phyloP scores from a whole-genome alignment of 352 stramenopile species.

The Thraustochytrium sp. region DNA sequence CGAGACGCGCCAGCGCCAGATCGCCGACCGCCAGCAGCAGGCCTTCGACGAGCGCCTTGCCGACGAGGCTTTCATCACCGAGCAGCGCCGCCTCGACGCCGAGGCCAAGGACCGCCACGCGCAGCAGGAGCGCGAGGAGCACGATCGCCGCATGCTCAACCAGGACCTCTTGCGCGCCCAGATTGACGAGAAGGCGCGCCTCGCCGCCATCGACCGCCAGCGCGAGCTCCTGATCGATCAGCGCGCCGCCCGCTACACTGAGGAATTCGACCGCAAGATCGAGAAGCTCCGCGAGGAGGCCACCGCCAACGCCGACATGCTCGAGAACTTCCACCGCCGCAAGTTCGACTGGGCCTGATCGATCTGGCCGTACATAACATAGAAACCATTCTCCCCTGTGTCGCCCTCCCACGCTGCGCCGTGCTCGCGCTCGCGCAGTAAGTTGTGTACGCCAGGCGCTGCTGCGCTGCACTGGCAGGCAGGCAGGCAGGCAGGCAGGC shows the following conservation, averaged over 20 bases:
- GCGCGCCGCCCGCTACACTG: conserved; percentile 27
- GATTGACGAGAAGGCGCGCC: conserved; percentile 19
- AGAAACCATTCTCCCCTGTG: too few relatives aligned
- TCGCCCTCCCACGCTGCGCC: too few relatives aligned
- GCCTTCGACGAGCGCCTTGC: conserved; percentile 14
- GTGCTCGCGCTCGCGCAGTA: too few relatives aligned
- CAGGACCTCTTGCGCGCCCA: conserved; percentile 15
- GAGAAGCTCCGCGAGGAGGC: conserved; percentile 29
- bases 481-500: too few relatives aligned
- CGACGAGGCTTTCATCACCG: not conserved
- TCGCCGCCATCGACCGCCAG: conserved; percentile 28
- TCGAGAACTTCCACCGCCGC: conserved; percentile 34
- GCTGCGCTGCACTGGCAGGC: too few relatives aligned
- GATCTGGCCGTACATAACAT: too few relatives aligned
- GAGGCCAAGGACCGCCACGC: not conserved
- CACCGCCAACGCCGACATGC: not conserved
- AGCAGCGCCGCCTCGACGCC: not conserved
- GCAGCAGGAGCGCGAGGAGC: conserved; percentile 20
- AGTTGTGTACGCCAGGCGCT: too few relatives aligned
- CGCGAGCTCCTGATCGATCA: conserved; percentile 41
- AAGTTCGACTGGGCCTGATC: not conserved
- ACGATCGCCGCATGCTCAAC: conserved; percentile 26
- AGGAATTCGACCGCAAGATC: conserved; percentile 37
- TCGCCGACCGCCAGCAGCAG: not conserved
- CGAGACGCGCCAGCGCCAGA: conserved; percentile 16